phyloP scores from a whole-genome alignment of 805 yeast genomes.

The Lipomyces mesembrius region DNA sequence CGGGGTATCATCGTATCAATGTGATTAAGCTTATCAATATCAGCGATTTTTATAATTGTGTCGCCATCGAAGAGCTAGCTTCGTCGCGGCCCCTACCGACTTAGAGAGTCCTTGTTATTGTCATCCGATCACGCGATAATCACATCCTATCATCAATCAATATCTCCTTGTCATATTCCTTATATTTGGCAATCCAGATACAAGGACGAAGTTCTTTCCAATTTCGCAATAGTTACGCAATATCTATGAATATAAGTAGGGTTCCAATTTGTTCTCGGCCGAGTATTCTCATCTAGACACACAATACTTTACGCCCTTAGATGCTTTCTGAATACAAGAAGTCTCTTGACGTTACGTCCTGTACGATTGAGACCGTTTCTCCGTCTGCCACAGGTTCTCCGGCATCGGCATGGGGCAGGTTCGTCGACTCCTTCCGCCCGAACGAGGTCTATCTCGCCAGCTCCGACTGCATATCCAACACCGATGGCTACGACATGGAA shows the following conservation, averaged over 20 bases:
- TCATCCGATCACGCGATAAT: neutral
- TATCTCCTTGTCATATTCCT: neutral
- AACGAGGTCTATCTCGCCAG: constrained; percentile 15
- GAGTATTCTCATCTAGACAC: neutral
- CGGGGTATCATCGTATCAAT: too few species aligned
- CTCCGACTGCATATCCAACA: neutral
- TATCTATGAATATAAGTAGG: neutral
- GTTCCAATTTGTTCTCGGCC: neutral
- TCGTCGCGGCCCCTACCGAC: neutral
- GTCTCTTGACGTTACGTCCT: neutral
- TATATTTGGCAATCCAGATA: neutral
- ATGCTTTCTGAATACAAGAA: neutral
- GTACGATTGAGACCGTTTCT: neutral
- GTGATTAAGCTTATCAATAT: too few species aligned
- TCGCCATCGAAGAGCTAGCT: neutral
- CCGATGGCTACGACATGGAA: constrained; percentile 29
- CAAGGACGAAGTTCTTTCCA: neutral
- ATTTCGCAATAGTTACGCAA: neutral
- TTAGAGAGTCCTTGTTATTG: neutral
- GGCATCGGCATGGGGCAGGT: constrained; percentile 13
- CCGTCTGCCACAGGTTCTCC: constrained; percentile 14
- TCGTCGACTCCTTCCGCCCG: constrained; percentile 34
- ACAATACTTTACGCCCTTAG: neutral
- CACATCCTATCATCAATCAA: neutral
- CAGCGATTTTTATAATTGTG: too few species aligned